Percentiles rank a stretch among this genome's conserved stretches.
Conservation (phyloP, 73 alveolate genomes). For the Stentor roeselii region DNA sequence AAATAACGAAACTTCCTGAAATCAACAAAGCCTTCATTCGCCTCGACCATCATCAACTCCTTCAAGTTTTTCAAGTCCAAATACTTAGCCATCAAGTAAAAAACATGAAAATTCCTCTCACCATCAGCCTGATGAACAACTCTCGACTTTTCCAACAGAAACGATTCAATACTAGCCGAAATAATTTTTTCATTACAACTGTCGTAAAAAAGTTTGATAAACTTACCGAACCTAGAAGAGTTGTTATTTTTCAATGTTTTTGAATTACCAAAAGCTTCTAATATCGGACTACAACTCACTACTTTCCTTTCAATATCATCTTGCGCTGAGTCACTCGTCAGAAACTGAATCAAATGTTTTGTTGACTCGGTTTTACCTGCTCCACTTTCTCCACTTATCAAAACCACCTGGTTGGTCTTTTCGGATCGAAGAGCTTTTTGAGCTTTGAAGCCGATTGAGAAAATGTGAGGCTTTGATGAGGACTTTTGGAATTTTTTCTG, state of each 20-base stretch:
- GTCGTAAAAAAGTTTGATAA: slow-evolving; percentile 83
- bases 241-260: slow-evolving; percentile 88
- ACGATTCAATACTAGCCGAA: slow-evolving; percentile 90
- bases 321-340: slow-evolving; percentile 42
- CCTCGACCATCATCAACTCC: slow-evolving; percentile 31
- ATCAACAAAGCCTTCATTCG: not conserved
- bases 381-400: slow-evolving; percentile 98
- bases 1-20: not conserved
- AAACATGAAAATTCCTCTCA: slow-evolving; percentile 95
- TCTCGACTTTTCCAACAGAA: slow-evolving; percentile 89
- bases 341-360: slow-evolving; percentile 87
- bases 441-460: slow-evolving; percentile 83
- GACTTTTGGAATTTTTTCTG: no score
- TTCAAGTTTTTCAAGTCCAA: slow-evolving; percentile 38
- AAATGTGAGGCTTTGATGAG: slow-evolving; percentile 84
- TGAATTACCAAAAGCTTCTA: slow-evolving; percentile 99
- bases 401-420: slow-evolving; percentile 57
- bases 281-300: slow-evolving; percentile 94
- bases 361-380: slow-evolving; percentile 99
- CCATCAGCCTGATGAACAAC: slow-evolving; percentile 70
- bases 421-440: slow-evolving; percentile 25
- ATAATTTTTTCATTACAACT: slow-evolving; percentile 69
- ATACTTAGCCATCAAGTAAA: slow-evolving; percentile 84
- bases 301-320: slow-evolving; percentile 86
- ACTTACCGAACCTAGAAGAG: slow-evolving; percentile 96